Evolutionary conservation across 495 filamentous ascomycete genomes (phyloP), one percentile per base, ranked within the genome.

Genomic region (Aspergillus heteromorphus): DNA sequence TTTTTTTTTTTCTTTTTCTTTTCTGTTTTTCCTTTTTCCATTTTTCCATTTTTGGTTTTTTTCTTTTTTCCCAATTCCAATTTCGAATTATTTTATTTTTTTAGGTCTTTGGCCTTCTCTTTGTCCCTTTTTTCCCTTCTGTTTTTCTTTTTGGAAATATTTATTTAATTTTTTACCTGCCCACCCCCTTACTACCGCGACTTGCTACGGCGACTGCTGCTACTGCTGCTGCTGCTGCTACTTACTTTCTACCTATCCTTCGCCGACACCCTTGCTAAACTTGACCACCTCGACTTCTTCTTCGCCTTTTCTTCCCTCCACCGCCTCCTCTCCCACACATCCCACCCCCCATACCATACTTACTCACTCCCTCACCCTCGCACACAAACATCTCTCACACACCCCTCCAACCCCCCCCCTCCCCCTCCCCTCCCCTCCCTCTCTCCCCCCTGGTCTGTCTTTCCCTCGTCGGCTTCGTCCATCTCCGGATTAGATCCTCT

Each of bases 251-350:
- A 56, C 60, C 58, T 25, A 53, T 49, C 54, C 45, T 57, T 59
- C 55, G 48, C 31, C 40, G 31, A 41, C 27, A 48, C 52, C 58
- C 59, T 67, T 62, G 57, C 66, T 47, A 65, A 69, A 49, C 62
- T 62, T 54, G 65, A 72, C 65, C 53, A 62, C 49, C 52, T 60
- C 54, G 55, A 55, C 54, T 54, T 62, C 20, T 56, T 67, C 58
- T 57, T 59, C 63, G 45, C 49, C 52, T 58, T 49, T 45, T 47
- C 29, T 45, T 40, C 48, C 49, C 57, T 57, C 54, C 53, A 53
- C 54, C 61, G 50, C 57, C 51, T 60, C 65, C 69, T 60, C 55
- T 52, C 63, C 23, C 23, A 27, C 23, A 27, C 56, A 63, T 43
- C 18, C n/a, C n/a, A n/a, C n/a, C n/a, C n/a, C 40, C 11, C 16